phyloP scores from a whole-genome alignment of 1,284 basidiomycete species.

The Cystobasidium sp. region DNA sequence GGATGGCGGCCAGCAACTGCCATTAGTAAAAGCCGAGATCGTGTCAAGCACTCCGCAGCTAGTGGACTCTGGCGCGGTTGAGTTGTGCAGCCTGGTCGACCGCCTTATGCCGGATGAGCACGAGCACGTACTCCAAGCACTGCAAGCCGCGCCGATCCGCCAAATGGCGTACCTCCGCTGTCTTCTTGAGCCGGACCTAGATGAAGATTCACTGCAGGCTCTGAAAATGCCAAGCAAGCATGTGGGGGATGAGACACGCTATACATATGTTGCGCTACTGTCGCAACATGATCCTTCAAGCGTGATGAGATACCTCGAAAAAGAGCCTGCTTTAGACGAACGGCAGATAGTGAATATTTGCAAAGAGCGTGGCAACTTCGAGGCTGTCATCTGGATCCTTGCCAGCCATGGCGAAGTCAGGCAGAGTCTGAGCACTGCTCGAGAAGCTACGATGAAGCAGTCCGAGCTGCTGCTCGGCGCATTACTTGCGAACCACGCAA shows the following conservation, averaged over 20 bases:
- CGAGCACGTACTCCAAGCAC: conserved; percentile 57
- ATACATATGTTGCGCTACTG: conserved; percentile 73
- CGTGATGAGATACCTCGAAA: conserved; percentile 70
- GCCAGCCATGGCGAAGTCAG: conserved; percentile 69
- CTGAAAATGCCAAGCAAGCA: conserved; percentile 52
- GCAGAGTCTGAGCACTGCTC: conserved; percentile 71
- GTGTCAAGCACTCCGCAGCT: conserved; percentile 70
- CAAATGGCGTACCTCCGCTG: conserved; percentile 78
- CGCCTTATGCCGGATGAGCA: conserved; percentile 70
- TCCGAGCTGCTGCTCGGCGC: conserved; percentile 62
- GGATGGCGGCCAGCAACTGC: background rate
- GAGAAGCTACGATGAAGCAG: conserved; percentile 66
- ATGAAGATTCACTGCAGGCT: background rate
- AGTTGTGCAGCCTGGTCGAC: conserved; percentile 77
- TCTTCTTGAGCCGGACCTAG: conserved; percentile 67
- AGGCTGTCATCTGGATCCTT: conserved; percentile 82
- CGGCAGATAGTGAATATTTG: conserved; percentile 6
- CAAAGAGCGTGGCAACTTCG: conserved; percentile 67
- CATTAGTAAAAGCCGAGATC: conserved; percentile 64
- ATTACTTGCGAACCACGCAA: background rate
- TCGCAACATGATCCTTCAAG: conserved; percentile 70
- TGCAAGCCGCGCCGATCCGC: conserved; percentile 61
- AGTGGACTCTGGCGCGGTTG: conserved; percentile 66
- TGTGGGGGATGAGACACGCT: conserved; percentile 63
- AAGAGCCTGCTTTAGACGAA: conserved; percentile 13